A percentile compares a stretch with the other conserved stretches of the same genome.
phyloP scores from a whole-genome alignment of 805 yeast genomes.

The Pichia heedii region DNA sequence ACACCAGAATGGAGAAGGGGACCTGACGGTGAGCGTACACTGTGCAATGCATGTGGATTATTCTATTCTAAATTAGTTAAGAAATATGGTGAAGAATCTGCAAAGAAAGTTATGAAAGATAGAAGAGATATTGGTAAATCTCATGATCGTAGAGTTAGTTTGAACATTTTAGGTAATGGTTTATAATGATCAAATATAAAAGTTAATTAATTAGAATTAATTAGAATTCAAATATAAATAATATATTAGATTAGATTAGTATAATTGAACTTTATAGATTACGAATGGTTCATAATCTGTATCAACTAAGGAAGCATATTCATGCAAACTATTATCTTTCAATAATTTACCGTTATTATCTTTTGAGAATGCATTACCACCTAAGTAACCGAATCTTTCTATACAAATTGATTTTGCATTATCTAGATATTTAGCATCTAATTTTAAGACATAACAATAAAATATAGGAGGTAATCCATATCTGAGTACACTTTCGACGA shows the following conservation, averaged over 20 bases:
- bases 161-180: no score
- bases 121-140: constrained; percentile 20
- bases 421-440: constrained; percentile 29
- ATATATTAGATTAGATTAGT: no score
- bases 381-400: constrained; percentile 75
- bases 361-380: constrained; percentile 75
- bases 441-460: constrained; percentile 39
- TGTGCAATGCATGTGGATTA: constrained; percentile 80
- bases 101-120: constrained; percentile 34
- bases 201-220: no score
- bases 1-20: constrained; percentile 86
- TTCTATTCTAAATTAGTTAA: constrained; percentile 61
- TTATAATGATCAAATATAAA: no score
- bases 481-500: constrained; percentile 88
- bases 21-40: constrained; percentile 64
- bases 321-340: constrained; percentile 56
- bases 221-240: no score
- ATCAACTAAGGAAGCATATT: constrained; percentile 88
- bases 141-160: constrained; percentile 16
- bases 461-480: constrained; percentile 96
- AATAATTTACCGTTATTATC: constrained; percentile 59
- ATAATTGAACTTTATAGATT: constrained; percentile 49
- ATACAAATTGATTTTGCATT: constrained; percentile 65
- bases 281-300: constrained; percentile 96
- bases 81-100: constrained; percentile 44